Conservation (phyloP, 495 filamentous ascomycete genomes). For the Penicillium nucicola region DNA sequence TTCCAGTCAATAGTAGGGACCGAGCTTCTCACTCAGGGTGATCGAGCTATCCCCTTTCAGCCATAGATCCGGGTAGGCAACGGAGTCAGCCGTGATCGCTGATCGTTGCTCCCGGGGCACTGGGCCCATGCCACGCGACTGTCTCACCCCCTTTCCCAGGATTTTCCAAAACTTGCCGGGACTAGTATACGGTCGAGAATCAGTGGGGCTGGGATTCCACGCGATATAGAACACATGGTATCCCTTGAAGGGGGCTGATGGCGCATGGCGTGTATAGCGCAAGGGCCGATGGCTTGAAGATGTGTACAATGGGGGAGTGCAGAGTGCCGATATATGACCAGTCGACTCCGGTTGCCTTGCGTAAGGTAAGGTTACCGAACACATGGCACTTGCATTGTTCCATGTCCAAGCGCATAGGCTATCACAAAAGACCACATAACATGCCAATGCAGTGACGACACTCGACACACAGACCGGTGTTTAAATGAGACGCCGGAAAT, state of each 20-base stretch:
- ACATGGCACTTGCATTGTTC: constrained; percentile 27
- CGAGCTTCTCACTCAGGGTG: background rate
- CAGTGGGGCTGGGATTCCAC: constrained; percentile 4
- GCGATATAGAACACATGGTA: background rate
- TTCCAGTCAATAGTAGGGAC: background rate
- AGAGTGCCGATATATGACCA: background rate
- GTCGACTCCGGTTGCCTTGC: constrained; percentile 4
- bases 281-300: too few species aligned
- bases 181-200: constrained; percentile 3
- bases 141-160: constrained; percentile 2
- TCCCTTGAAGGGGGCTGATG: background rate
- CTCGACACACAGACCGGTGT: too few species aligned
- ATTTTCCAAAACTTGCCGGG: background rate
- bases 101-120: constrained; percentile 6
- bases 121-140: constrained; percentile 9
- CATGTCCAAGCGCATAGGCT: constrained; percentile 1
- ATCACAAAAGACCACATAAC: constrained; percentile 1
- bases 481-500: background rate
- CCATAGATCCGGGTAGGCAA: constrained; percentile 9
- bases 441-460: background rate
- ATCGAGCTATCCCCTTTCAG: constrained; percentile 7
- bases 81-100: constrained; percentile 11
- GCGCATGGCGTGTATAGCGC: background rate
- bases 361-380: constrained; percentile 14
- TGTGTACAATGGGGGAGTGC: background rate